Percentiles rank a stretch among this genome's conserved stretches.
phyloP scores from a whole-genome alignment of 1,284 basidiomycete species.

The Rhizopogon parksii region DNA sequence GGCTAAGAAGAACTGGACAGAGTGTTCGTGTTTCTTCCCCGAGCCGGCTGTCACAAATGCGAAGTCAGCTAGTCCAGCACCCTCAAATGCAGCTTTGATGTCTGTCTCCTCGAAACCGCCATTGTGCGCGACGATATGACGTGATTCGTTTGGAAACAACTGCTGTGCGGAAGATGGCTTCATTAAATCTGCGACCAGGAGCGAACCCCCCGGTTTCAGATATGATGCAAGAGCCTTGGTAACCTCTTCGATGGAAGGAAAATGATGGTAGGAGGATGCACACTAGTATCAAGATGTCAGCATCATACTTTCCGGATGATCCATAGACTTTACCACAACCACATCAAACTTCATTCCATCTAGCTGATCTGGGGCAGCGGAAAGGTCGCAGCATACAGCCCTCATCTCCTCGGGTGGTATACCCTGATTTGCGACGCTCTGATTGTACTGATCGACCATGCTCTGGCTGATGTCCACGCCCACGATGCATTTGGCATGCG shows the following conservation, averaged over 20 bases:
- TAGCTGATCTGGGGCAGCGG: conserved; percentile 40
- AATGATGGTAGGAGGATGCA: conserved; percentile 62
- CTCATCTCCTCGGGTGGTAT: conserved; percentile 52
- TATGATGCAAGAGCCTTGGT: conserved; percentile 48
- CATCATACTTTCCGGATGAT: no score
- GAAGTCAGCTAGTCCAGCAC: conserved; percentile 40
- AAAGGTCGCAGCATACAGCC: conserved; percentile 46
- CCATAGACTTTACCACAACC: conserved; percentile 39
- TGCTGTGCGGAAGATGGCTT: conserved; percentile 16
- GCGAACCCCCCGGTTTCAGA: conserved; percentile 53
- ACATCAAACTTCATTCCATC: conserved; percentile 54
- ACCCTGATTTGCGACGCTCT: conserved; percentile 47
- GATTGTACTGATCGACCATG: conserved; percentile 61
- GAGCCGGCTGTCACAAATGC: conserved; percentile 30
- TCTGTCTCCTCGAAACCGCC: conserved; percentile 43
- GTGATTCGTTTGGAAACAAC: conserved; percentile 21
- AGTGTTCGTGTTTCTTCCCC: conserved; percentile 29
- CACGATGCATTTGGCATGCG: conserved; percentile 49
- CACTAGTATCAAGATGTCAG: conserved; percentile 41
- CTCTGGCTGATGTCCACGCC: conserved; percentile 66
- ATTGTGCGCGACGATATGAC: conserved; percentile 46
- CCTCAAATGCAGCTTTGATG: conserved; percentile 41
- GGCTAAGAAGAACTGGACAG: conserved; percentile 44
- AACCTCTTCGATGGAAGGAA: conserved; percentile 41
- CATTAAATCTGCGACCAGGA: conserved; percentile 54